Base-by-base conservation (phyloP, 768 basidiomycete genomes). In the Leccinum uliginosum region DNA sequence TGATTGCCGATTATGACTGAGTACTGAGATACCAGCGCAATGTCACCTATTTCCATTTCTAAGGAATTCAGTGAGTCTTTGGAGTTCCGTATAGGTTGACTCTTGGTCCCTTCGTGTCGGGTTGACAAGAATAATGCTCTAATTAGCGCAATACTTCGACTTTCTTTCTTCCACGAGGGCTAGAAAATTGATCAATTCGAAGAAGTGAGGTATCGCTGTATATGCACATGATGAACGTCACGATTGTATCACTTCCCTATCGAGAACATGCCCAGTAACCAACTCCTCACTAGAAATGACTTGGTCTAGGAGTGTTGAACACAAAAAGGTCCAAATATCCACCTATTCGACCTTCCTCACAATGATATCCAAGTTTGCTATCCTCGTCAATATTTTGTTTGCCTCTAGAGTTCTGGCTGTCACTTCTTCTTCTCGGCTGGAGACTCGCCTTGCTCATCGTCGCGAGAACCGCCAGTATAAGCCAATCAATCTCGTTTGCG, bases 351-450 rank as follows among this genome's bases (percentile, higher is more conserved):
- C 7, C 11, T 1, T 17, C 29, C 2, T 19, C 53, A 54, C 4
- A 21, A 66, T 67, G 65, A 44, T 62, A 32, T 65, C 60, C 57
- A 65, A 60, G 21, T 47, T 55, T 34, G 48, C 49, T 9, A 51
- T 67, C 11, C 40, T 67, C 40, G 50, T 34, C 34, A 62, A 40
- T 40, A 35, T 66, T 49, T 59, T 66, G 29, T 54, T 67, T n/a
- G 57, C 60, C 14, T 67, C 59, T 24, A 61, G 11, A 17, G 54
- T 56, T 35, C 15, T 67, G 38, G 65, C 59, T 8, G 24, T 4
- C 21, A 60, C 62, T 1, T 65, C 65, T 46, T 7, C 17, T 17
- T 15, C 35, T 17, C 56, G 53, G 11, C 29, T 62, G 1, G 56
- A 10, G 27, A 51, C 56, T 45, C 62, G 56, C 23, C 57, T 66